Percentiles rank a stretch among this genome's conserved stretches.
Evolutionary conservation across 257 asterid species (phyloP).

Genomic region (Rehmannia glutinosa): DNA sequence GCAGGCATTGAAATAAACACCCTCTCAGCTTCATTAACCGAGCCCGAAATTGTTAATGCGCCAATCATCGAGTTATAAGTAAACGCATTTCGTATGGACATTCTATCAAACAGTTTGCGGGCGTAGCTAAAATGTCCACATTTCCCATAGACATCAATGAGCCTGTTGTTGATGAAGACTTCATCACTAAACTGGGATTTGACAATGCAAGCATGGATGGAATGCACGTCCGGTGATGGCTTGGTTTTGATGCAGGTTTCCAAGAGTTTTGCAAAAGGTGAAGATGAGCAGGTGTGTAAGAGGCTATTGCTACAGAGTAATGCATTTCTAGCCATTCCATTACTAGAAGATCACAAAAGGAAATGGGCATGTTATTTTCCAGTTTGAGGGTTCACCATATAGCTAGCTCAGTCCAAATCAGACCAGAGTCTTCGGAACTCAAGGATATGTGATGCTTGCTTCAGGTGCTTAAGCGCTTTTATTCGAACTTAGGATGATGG

Average conservation of each 20-base stretch:
- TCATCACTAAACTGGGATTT: constrained; percentile 42
- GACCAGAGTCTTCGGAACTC: too few relatives aligned
- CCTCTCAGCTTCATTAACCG: constrained; percentile 21
- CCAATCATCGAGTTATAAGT: constrained; percentile 32
- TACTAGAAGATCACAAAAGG: background rate
- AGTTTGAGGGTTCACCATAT: background rate
- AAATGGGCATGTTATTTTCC: too few relatives aligned
- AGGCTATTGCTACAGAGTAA: constrained; percentile 13
- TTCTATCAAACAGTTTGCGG: constrained; percentile 27
- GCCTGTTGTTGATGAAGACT: constrained; percentile 50
- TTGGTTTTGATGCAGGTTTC: constrained; percentile 38
- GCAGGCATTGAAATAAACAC: constrained; percentile 31
- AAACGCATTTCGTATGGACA: constrained; percentile 28
- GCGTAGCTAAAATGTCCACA: constrained; percentile 26
- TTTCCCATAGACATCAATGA: constrained; percentile 36
- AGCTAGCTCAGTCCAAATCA: too few relatives aligned
- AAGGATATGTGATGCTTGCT: too few relatives aligned
- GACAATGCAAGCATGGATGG: constrained; percentile 36
- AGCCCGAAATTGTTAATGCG: constrained; percentile 16
- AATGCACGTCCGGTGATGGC: constrained; percentile 26
- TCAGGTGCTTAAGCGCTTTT: too few relatives aligned
- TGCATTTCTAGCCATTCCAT: constrained; percentile 50
- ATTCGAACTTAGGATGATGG: too few relatives aligned
- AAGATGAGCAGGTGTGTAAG: constrained; percentile 25
- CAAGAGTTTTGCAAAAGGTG: constrained; percentile 43